Evolutionary conservation across 2,329 filamentous ascomycete genomes (phyloP).

Genomic region (Phyllosticta paracitricarpa): DNA sequence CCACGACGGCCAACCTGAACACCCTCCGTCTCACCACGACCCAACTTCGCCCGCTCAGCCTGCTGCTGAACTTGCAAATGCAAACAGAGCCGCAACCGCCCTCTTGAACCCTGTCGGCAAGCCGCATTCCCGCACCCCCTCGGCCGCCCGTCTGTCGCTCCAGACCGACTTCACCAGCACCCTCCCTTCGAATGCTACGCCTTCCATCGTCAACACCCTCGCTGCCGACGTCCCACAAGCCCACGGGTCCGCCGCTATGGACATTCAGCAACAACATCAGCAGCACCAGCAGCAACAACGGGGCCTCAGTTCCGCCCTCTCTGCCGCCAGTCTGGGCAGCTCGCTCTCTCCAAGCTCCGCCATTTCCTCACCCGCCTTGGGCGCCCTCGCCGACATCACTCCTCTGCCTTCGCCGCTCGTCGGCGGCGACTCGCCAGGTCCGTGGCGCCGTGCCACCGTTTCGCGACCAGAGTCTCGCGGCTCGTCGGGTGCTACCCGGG

Average conservation of each 20-base stretch:
- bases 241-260: constrained; percentile 29
- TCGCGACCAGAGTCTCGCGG: constrained; percentile 26
- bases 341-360: constrained; percentile 37
- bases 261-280: constrained; percentile 22
- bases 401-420: constrained; percentile 41
- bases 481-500: constrained; percentile 17
- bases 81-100: neutral
- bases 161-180: constrained; percentile 19
- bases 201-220: constrained; percentile 10
- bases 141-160: constrained; percentile 20
- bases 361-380: constrained; percentile 38
- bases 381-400: constrained; percentile 41
- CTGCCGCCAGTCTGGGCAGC: constrained; percentile 33
- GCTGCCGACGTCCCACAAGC: constrained; percentile 14
- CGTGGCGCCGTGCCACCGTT: constrained; percentile 30
- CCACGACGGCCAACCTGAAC: neutral
- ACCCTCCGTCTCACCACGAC: neutral
- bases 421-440: constrained; percentile 31
- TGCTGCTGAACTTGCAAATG: neutral
- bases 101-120: constrained; percentile 16
- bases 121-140: constrained; percentile 24
- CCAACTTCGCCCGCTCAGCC: constrained; percentile 7
- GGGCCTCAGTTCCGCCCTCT: constrained; percentile 30
- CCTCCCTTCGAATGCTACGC: constrained; percentile 2
- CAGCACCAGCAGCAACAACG: neutral